phyloP scores from a whole-genome alignment of 2,329 filamentous ascomycete species.

The Claviceps sp. region DNA sequence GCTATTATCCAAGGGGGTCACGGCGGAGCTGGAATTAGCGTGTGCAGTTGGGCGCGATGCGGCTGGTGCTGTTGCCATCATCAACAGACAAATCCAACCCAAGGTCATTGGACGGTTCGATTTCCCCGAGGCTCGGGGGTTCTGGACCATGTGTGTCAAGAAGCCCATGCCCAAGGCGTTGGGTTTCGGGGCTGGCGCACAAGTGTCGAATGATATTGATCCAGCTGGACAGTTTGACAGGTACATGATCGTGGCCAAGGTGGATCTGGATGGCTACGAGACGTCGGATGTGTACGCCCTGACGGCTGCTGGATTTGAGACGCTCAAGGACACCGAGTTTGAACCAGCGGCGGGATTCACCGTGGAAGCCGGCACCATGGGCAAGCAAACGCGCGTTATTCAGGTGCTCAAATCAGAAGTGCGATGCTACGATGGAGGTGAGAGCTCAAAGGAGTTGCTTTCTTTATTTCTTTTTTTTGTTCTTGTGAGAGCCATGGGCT shows the following conservation, averaged over 20 bases:
- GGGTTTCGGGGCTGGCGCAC: slow-evolving; percentile 34
- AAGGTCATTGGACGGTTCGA: slow-evolving; percentile 55
- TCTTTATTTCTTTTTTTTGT: background rate
- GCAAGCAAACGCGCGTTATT: slow-evolving; percentile 67
- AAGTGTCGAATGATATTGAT: slow-evolving; percentile 41
- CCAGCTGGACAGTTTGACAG: slow-evolving; percentile 54
- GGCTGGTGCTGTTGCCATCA: slow-evolving; percentile 56
- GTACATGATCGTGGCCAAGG: slow-evolving; percentile 73
- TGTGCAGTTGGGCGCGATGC: slow-evolving; percentile 50
- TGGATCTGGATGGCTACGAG: slow-evolving; percentile 54
- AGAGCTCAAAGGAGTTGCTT: slow-evolving; percentile 17
- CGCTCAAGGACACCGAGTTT: slow-evolving; percentile 74
- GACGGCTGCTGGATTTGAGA: slow-evolving; percentile 60
- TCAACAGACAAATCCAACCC: slow-evolving; percentile 69
- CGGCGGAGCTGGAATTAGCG: slow-evolving; percentile 45
- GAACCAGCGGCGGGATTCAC: slow-evolving; percentile 81
- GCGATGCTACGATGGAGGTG: slow-evolving; percentile 79
- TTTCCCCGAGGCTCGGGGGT: slow-evolving; percentile 57
- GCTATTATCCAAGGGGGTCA: slow-evolving; percentile 30
- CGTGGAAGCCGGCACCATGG: slow-evolving; percentile 72
- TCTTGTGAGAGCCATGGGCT: background rate
- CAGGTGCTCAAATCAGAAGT: slow-evolving; percentile 82
- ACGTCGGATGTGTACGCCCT: slow-evolving; percentile 67
- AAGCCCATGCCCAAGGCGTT: slow-evolving; percentile 46
- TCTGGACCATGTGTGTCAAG: slow-evolving; percentile 70